Conservation (phyloP, 208 protist genomes). For the Histomonas meleagridis region DNA sequence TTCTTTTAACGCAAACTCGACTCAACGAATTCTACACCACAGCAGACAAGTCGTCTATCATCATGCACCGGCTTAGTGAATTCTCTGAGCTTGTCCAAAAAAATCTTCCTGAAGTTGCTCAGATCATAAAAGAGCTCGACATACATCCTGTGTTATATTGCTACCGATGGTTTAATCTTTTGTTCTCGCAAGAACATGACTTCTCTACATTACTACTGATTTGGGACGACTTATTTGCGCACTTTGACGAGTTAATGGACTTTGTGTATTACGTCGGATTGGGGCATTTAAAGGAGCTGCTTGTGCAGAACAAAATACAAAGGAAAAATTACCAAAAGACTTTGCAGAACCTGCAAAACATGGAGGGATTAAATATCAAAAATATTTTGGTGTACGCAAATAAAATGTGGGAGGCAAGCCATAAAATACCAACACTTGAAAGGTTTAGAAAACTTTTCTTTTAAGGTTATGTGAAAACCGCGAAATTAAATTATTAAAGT, state of each 20-base stretch:
- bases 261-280: neutral
- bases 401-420: too few relatives aligned
- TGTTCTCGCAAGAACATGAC: slow-evolving; percentile 7
- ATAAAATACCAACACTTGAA: too few relatives aligned
- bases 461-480: too few relatives aligned
- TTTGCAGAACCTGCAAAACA: too few relatives aligned
- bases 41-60: neutral
- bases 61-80: neutral
- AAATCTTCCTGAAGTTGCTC: neutral
- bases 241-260: neutral
- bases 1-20: neutral
- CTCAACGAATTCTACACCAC: slow-evolving; percentile 6
- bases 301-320: too few relatives aligned
- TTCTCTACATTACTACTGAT: neutral
- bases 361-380: too few relatives aligned
- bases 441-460: too few relatives aligned
- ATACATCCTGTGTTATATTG: slow-evolving; percentile 8
- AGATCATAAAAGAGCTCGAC: neutral
- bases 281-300: neutral
- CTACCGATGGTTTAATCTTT: slow-evolving; percentile 21
- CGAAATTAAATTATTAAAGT: too few relatives aligned
- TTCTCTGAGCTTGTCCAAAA: neutral
- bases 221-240: slow-evolving; percentile 17
- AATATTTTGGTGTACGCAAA: too few relatives aligned
- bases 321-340: too few relatives aligned